Conservation (phyloP, 345 rosid species). For the Acer saccharum region DNA sequence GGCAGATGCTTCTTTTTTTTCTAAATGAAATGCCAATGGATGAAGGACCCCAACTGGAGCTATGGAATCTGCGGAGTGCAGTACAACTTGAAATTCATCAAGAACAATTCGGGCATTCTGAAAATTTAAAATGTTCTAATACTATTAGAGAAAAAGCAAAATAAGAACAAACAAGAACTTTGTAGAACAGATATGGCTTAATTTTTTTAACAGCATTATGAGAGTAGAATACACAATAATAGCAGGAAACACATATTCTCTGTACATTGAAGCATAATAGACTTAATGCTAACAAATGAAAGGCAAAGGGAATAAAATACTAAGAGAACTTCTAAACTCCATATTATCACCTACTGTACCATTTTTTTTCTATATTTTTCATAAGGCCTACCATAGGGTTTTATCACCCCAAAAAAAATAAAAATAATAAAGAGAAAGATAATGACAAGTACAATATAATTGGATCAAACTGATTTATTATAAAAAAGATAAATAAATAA, state of each 20-base stretch:
- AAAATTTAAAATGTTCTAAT: constrained; percentile 23
- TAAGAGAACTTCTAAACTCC: not conserved
- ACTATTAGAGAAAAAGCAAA: constrained; percentile 12
- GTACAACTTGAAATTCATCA: constrained; percentile 72
- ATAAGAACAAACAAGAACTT: constrained; percentile 15
- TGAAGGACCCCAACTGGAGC: constrained; percentile 96
- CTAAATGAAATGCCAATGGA: constrained; percentile 74
- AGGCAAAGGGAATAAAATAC: not conserved
- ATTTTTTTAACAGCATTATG: not conserved
- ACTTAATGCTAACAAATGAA: not conserved
- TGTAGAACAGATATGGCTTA: not conserved
- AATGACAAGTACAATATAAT: not conserved
- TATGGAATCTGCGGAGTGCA: constrained; percentile 82
- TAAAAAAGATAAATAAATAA: not conserved
- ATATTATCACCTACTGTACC: not conserved
- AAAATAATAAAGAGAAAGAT: not conserved
- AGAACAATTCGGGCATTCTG: constrained; percentile 87
- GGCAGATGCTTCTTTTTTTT: constrained; percentile 47
- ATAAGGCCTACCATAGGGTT: not conserved
- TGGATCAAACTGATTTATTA: not conserved
- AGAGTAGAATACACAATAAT: not conserved
- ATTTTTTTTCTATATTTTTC: not conserved
- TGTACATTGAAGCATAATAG: not conserved
- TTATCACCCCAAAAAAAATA: not conserved
- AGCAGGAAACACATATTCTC: not conserved